These are phyloP conservation scores for Cystofilobasidium capitatum DNA, from an alignment of 768 basidiomycete genomes.

Conservation along the genomic window DNA sequence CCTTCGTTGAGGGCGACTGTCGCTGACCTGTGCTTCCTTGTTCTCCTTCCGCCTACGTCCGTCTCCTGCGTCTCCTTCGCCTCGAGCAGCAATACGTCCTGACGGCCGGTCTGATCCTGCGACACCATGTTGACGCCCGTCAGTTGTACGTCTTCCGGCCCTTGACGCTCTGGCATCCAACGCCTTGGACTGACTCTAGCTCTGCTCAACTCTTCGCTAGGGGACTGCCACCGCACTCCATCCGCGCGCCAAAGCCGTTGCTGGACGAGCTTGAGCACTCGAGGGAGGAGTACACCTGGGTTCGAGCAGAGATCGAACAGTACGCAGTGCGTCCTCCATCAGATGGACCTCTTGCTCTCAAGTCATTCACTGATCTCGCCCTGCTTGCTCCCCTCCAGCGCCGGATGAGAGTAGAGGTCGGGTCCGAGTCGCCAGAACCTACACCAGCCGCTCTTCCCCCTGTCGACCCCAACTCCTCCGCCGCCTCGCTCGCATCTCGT, in stretches of 20 bases:
- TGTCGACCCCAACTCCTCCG: neutral
- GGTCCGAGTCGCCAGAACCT: neutral
- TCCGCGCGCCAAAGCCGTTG: neutral
- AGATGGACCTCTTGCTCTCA: neutral
- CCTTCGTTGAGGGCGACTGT: neutral
- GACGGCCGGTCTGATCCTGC: neutral
- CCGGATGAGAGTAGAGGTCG: neutral
- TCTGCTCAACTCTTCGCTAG: neutral
- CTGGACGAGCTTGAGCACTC: neutral
- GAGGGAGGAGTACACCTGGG: neutral
- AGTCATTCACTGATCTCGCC: neutral
- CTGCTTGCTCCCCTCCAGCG: neutral
- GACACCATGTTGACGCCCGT: neutral
- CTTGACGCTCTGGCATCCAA: neutral
- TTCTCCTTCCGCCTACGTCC: no score
- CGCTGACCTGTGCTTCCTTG: no score
- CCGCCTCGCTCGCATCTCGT: neutral
- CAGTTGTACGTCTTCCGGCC: neutral
- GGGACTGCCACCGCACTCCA: neutral
- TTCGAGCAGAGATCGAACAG: conserved; percentile 2
- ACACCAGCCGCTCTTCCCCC: neutral
- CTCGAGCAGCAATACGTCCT: conserved; percentile 8
- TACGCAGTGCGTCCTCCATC: neutral
- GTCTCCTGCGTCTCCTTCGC: neutral
- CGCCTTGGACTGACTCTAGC: neutral